Conservation (phyloP, 1,139 yeast species). For the Diutina scorzettiae region DNA sequence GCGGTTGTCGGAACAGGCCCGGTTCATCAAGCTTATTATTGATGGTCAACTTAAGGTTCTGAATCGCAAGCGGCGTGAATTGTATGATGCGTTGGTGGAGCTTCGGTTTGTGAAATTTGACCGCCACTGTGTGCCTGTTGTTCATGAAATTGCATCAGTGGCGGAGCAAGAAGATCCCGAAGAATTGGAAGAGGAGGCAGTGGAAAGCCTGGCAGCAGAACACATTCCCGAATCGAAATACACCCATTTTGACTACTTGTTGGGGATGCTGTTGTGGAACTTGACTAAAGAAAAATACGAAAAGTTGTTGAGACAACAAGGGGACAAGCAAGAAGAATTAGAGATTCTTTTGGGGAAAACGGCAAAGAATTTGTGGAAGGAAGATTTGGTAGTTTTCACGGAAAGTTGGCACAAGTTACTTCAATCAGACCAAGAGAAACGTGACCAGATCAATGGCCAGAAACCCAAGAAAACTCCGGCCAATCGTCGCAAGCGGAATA, state of each 20-base stretch:
- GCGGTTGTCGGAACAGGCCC: constrained; percentile 70
- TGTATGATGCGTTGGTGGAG: constrained; percentile 51
- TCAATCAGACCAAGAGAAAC: constrained; percentile 20
- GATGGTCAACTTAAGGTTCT: constrained; percentile 59
- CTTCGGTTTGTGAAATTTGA: constrained; percentile 68
- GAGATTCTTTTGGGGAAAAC: constrained; percentile 51
- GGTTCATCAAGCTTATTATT: constrained; percentile 84
- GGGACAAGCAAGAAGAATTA: constrained; percentile 62
- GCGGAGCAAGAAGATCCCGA: constrained; percentile 16
- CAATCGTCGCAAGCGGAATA: constrained; percentile 11
- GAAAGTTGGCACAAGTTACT: constrained; percentile 55
- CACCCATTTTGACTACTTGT: constrained; percentile 59
- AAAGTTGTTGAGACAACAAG: constrained; percentile 59
- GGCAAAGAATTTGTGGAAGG: constrained; percentile 83
- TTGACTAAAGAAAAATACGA: constrained; percentile 84
- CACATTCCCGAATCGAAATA: constrained; percentile 32
- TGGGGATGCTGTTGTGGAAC: constrained; percentile 91
- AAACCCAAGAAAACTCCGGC: constrained; percentile 16
- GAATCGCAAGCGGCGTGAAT: constrained; percentile 56
- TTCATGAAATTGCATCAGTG: constrained; percentile 9
- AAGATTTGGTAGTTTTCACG: constrained; percentile 66
- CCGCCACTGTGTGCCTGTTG: constrained; percentile 42
- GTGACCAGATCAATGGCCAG: constrained; percentile 19
- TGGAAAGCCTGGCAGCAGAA: constrained; percentile 10
- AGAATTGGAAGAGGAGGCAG: constrained; percentile 20